Conservation (phyloP, 768 basidiomycete species). For the Clitopilus passeckerianus region DNA sequence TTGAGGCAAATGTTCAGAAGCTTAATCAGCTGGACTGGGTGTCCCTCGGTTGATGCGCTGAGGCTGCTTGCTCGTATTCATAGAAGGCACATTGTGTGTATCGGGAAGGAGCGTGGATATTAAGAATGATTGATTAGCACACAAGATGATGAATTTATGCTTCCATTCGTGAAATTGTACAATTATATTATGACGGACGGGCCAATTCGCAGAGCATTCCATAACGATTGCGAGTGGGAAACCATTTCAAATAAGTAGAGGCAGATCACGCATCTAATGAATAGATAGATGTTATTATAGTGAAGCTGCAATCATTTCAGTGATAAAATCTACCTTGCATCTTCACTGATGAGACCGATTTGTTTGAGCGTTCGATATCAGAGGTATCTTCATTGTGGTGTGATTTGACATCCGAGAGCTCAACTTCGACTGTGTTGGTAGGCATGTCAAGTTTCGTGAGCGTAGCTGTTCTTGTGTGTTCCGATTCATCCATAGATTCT, state of each 20-base stretch:
- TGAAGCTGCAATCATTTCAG: too few relatives aligned
- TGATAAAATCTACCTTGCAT: neutral
- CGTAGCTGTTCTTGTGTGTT: neutral
- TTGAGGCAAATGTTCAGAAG: neutral
- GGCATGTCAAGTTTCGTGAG: conserved; percentile 2
- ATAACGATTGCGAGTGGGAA: neutral
- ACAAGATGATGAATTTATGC: neutral
- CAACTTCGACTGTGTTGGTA: neutral
- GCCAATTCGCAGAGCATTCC: neutral
- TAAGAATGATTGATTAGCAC: neutral
- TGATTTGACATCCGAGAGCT: conserved; percentile 2
- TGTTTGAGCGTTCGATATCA: neutral
- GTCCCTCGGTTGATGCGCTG: neutral
- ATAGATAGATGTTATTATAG: too few relatives aligned
- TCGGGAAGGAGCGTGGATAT: neutral
- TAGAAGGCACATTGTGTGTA: neutral
- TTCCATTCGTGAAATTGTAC: neutral
- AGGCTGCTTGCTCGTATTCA: neutral
- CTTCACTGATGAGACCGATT: neutral
- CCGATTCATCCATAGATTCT: neutral
- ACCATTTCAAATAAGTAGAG: neutral
- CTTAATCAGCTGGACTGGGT: neutral
- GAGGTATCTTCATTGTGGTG: neutral
- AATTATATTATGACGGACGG: neutral
- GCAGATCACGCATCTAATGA: neutral